phyloP scores from a whole-genome alignment of 2,329 filamentous ascomycete genomes.

The Shiraia sp. region DNA sequence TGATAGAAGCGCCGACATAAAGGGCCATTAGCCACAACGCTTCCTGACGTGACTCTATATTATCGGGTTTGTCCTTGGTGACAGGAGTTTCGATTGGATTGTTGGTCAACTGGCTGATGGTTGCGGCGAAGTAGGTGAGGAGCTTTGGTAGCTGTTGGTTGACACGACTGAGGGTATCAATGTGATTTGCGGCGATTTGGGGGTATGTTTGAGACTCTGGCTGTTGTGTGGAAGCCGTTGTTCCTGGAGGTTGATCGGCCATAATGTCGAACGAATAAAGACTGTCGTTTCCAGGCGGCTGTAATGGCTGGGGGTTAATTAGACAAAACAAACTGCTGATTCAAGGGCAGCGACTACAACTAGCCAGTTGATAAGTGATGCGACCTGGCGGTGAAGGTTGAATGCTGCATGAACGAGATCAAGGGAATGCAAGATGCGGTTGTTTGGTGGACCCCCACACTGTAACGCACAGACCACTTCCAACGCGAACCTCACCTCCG shows the following conservation, averaged over 20 bases:
- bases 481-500: slow-evolving; percentile 27
- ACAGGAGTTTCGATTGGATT: slow-evolving; percentile 56
- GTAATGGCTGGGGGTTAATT: too few species aligned
- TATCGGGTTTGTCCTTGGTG: slow-evolving; percentile 28
- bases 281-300: too few species aligned
- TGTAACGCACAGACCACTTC: slow-evolving; percentile 1
- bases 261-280: too few species aligned
- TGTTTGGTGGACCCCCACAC: too few species aligned
- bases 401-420: too few species aligned
- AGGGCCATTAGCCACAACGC: slow-evolving; percentile 59
- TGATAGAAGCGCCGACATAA: slow-evolving; percentile 72
- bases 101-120: slow-evolving; percentile 65
- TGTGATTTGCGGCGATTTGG: slow-evolving; percentile 36
- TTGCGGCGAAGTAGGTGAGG: slow-evolving; percentile 78
- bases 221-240: slow-evolving; percentile 6
- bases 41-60: slow-evolving; percentile 49
- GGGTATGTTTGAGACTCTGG: slow-evolving; percentile 29
- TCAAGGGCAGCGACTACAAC: too few species aligned
- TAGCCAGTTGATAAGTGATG: too few species aligned
- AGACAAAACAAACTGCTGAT: too few species aligned
- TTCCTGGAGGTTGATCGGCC: not conserved
- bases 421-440: too few species aligned
- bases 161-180: slow-evolving; percentile 35
- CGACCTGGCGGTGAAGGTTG: too few species aligned
- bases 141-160: slow-evolving; percentile 43